Percentiles rank a stretch among this genome's conserved stretches.
These are phyloP conservation scores for Gaultheria prostrata DNA, from an alignment of 148 eudicot genomes.

Conservation along the genomic window DNA sequence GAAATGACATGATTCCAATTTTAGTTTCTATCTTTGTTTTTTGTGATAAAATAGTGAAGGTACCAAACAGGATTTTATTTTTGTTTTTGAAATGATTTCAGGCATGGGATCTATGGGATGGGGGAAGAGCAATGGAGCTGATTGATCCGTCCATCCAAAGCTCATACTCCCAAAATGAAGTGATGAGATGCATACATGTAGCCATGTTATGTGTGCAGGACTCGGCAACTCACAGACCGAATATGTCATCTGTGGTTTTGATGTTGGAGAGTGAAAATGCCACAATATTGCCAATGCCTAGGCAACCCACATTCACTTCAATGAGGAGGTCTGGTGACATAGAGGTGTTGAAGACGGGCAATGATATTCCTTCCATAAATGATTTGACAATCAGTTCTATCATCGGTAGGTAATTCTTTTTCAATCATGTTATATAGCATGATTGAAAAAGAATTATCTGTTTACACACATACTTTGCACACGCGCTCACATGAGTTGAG, in stretches of 20 bases:
- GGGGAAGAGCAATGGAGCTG: constrained; percentile 46
- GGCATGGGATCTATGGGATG: constrained; percentile 63
- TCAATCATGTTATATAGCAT: background rate
- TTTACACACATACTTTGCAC: background rate
- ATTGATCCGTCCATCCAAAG: constrained; percentile 36
- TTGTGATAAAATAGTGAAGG: background rate
- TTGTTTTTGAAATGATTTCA: constrained; percentile 23
- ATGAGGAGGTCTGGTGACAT: constrained; percentile 28
- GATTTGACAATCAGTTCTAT: constrained; percentile 46
- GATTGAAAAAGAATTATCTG: too few relatives aligned
- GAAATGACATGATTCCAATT: too few relatives aligned
- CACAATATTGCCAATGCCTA: constrained; percentile 44
- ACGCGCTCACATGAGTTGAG: background rate
- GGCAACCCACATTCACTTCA: constrained; percentile 44
- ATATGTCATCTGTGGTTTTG: constrained; percentile 57
- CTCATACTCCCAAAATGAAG: constrained; percentile 32
- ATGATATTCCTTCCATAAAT: constrained; percentile 36
- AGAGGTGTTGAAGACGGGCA: constrained; percentile 18
- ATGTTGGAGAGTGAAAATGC: constrained; percentile 61
- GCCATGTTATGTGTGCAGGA: constrained; percentile 70
- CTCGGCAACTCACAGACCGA: constrained; percentile 45
- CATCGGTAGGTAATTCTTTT: constrained; percentile 35
- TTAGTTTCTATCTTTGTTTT: too few relatives aligned
- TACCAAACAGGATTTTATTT: background rate
- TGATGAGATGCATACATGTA: constrained; percentile 56